A percentile compares a stretch with the other conserved stretches of the same genome.
Conservation (phyloP, 1,284 basidiomycete species). For the Pterulicium gracile region DNA sequence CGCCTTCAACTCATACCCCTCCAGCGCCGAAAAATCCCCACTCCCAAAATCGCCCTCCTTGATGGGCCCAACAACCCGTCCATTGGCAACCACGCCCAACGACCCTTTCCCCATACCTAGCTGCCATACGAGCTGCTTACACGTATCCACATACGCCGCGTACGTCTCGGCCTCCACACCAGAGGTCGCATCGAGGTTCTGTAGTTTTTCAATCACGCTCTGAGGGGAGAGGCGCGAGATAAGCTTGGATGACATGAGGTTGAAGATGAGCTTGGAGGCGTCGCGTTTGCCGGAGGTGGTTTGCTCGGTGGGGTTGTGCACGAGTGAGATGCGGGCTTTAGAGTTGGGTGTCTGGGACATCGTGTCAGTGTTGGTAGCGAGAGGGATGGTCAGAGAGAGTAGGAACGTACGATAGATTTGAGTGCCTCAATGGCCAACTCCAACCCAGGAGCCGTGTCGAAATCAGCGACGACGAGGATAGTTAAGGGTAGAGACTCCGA, state of each 20-base stretch:
- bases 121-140: slow-evolving; percentile 34
- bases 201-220: slow-evolving; percentile 26
- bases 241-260: slow-evolving; percentile 24
- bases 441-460: slow-evolving; percentile 56
- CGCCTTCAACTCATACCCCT: slow-evolving; percentile 62
- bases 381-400: neutral
- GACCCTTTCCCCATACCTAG: slow-evolving; percentile 48
- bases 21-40: slow-evolving; percentile 60
- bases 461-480: slow-evolving; percentile 69
- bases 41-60: slow-evolving; percentile 41
- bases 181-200: slow-evolving; percentile 22
- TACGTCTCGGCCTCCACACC: slow-evolving; percentile 26
- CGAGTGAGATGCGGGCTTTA: slow-evolving; percentile 45
- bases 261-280: neutral
- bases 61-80: slow-evolving; percentile 64
- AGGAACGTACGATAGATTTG: slow-evolving; percentile 43
- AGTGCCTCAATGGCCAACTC: slow-evolving; percentile 53
- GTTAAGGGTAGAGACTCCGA: slow-evolving; percentile 33
- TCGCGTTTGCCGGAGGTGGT: neutral
- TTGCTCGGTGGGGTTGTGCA: slow-evolving; percentile 42
- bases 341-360: slow-evolving; percentile 28
- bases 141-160: slow-evolving; percentile 28
- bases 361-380: slow-evolving; percentile 4
- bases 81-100: slow-evolving; percentile 66
- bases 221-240: slow-evolving; percentile 33